phyloP scores from a whole-genome alignment of 345 rosid species.

The Cardamine chenopodiifolia region DNA sequence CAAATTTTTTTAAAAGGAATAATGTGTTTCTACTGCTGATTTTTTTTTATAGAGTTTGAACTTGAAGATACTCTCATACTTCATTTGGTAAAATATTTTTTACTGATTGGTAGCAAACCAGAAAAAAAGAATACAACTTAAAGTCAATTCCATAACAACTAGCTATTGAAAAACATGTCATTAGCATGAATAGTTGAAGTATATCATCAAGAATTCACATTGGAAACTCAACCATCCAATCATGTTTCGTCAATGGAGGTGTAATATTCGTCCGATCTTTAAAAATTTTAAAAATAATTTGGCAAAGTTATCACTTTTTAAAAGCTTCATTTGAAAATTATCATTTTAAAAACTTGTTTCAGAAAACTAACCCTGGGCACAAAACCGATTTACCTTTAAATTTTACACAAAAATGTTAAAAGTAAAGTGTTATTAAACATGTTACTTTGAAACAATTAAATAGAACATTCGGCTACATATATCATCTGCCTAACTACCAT shows the following conservation, averaged over 20 bases:
- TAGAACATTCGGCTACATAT: not conserved
- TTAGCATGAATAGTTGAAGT: not conserved
- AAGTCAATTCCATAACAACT: conserved; percentile 18
- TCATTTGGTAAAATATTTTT: not conserved
- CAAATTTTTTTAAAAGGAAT: too few species aligned
- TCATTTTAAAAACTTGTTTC: too few species aligned
- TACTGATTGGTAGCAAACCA: conserved; percentile 4
- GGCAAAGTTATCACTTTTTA: not conserved
- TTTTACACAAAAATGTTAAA: not conserved
- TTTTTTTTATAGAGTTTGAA: not conserved
- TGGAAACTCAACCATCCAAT: not conserved
- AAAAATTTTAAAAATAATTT: not conserved
- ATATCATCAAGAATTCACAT: not conserved
- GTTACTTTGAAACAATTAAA: not conserved
- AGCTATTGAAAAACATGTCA: conserved; percentile 10
- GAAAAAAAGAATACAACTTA: not conserved
- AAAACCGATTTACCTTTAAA: too few species aligned
- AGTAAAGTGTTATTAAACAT: not conserved
- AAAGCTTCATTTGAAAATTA: too few species aligned
- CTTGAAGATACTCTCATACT: not conserved
- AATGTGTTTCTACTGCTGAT: not conserved
- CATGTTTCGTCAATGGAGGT: not conserved
- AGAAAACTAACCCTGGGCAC: too few species aligned
- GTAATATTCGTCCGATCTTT: not conserved
- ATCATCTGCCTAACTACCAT: conserved; percentile 5